phyloP scores from a whole-genome alignment of 2,329 filamentous ascomycete genomes.

The Aspergillus aculeatinus region DNA sequence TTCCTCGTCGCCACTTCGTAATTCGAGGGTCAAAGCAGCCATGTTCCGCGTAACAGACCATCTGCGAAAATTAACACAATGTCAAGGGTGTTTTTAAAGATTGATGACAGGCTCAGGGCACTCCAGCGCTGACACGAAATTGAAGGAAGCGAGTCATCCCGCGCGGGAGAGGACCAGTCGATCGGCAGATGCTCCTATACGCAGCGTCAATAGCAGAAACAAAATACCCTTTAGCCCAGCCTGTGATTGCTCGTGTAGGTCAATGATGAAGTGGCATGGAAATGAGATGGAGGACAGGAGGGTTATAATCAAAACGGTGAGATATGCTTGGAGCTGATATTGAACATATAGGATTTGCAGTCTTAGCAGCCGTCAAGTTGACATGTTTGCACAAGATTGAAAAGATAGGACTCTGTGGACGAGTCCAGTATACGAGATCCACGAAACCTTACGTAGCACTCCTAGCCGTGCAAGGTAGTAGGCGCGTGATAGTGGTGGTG shows the following conservation, averaged over 20 bases:
- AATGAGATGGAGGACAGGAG: background rate
- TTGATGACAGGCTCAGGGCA: slow-evolving; percentile 22
- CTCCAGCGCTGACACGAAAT: slow-evolving; percentile 22
- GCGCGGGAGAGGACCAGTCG: slow-evolving; percentile 11
- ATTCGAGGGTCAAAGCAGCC: slow-evolving; percentile 38
- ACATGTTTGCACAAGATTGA: background rate
- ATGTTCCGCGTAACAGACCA: slow-evolving; percentile 24
- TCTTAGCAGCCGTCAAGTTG: background rate
- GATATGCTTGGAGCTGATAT: background rate
- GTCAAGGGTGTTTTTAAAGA: slow-evolving; percentile 1
- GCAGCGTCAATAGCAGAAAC: background rate
- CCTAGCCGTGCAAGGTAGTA: background rate
- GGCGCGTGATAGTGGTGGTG: no score
- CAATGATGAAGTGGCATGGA: background rate
- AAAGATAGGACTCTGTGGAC: background rate
- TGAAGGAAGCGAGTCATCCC: slow-evolving; percentile 31
- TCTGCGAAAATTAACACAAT: background rate
- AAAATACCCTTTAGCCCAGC: background rate
- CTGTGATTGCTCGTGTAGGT: background rate
- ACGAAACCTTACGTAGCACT: no score
- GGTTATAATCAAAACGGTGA: background rate
- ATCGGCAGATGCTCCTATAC: background rate
- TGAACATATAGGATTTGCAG: background rate
- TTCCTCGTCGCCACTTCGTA: slow-evolving; percentile 35
- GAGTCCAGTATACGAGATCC: slow-evolving; percentile 8